Percentiles rank a stretch among this genome's conserved stretches.
phyloP scores from a whole-genome alignment of 495 filamentous ascomycete genomes.

The Trichoderma parareesei region DNA sequence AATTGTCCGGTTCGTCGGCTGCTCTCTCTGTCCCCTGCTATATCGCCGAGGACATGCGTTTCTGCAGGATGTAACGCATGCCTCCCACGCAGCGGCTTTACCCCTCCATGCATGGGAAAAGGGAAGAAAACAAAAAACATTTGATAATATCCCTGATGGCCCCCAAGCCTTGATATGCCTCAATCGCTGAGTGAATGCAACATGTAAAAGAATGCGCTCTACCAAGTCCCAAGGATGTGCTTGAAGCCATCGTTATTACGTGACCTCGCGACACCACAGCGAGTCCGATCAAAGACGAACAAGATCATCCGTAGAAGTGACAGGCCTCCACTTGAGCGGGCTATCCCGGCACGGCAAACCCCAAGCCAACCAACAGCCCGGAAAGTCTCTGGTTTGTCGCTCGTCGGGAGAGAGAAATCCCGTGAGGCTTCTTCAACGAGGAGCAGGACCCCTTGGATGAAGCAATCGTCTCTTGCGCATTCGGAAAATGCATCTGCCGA shows the following conservation, averaged over 20 bases:
- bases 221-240: too few species aligned
- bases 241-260: background rate
- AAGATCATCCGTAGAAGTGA: background rate
- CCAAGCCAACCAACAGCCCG: too few species aligned
- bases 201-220: background rate
- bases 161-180: background rate
- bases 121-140: too few species aligned
- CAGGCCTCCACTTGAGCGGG: background rate
- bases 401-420: too few species aligned
- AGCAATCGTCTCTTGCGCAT: background rate
- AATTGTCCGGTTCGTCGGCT: constrained; percentile 4
- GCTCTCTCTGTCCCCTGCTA: background rate
- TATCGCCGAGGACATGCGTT: background rate
- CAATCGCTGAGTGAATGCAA: background rate
- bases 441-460: too few species aligned
- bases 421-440: background rate
- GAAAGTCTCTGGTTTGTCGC: too few species aligned
- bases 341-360: background rate
- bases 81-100: constrained; percentile 3
- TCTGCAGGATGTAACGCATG: background rate
- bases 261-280: background rate
- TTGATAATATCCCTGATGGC: background rate
- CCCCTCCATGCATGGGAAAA: too few species aligned
- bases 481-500: background rate
- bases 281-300: too few species aligned